Conservation (phyloP, 2,329 filamentous ascomycete genomes). For the Pyrenophora graminea region DNA sequence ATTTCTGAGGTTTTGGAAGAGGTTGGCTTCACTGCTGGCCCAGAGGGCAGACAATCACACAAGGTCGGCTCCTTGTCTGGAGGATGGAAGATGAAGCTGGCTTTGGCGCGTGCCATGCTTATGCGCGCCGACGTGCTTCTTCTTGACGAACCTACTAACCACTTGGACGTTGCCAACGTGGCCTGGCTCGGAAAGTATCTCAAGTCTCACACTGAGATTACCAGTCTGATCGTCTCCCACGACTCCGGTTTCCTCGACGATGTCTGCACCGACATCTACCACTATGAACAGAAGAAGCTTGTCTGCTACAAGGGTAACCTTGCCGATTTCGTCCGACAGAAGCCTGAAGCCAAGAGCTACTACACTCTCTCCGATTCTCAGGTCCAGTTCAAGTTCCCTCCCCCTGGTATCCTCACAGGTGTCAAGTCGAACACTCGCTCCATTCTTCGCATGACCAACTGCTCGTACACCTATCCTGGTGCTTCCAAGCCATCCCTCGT, state of each 20-base stretch:
- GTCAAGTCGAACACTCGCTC: slow-evolving; percentile 94
- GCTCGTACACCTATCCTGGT: slow-evolving; percentile 91
- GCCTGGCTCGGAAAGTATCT: slow-evolving; percentile 95
- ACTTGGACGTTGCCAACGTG: slow-evolving; percentile 94
- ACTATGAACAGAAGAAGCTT: slow-evolving; percentile 98
- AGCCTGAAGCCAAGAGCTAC: slow-evolving; percentile 95
- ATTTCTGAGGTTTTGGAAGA: slow-evolving; percentile 84
- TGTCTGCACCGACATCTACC: slow-evolving; percentile 98
- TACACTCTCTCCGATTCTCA: slow-evolving; percentile 89
- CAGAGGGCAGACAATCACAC: slow-evolving; percentile 84
- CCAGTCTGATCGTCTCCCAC: slow-evolving; percentile 96
- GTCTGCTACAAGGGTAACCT: slow-evolving; percentile 83
- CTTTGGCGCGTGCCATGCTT: slow-evolving; percentile 93
- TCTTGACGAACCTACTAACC: slow-evolving; percentile 98
- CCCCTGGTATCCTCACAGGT: slow-evolving; percentile 89
- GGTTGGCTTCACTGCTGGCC: slow-evolving; percentile 90
- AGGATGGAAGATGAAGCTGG: slow-evolving; percentile 99
- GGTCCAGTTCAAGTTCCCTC: slow-evolving; percentile 97
- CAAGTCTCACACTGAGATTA: slow-evolving; percentile 94
- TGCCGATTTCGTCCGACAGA: slow-evolving; percentile 80
- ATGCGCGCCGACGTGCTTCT: slow-evolving; percentile 95
- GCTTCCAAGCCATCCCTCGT: slow-evolving; percentile 82
- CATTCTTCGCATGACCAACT: slow-evolving; percentile 93
- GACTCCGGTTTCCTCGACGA: slow-evolving; percentile 97
- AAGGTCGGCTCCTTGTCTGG: slow-evolving; percentile 93